Percentiles rank a stretch among this genome's conserved stretches.
These are phyloP conservation scores for Dioscorea cayenensis DNA, from an alignment of 116 monocot species.

Conservation along the genomic window DNA sequence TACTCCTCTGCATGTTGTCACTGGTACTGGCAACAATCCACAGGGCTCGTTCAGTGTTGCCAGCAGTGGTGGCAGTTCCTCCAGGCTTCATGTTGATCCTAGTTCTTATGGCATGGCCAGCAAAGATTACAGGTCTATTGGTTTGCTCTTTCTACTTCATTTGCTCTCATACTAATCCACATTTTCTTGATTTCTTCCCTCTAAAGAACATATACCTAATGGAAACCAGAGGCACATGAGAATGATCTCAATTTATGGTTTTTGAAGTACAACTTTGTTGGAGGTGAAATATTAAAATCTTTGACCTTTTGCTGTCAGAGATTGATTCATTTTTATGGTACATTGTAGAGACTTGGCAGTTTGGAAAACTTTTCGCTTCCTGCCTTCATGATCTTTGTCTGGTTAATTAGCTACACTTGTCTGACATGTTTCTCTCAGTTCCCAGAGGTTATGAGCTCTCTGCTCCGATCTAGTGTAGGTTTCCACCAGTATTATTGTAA, in stretches of 20 bases:
- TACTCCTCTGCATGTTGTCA: constrained; percentile 18
- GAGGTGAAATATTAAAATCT: neutral
- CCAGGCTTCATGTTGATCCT: constrained; percentile 44
- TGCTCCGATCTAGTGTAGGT: neutral
- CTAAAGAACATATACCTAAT: no score
- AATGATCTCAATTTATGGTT: neutral
- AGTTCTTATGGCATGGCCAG: constrained; percentile 28
- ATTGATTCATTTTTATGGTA: constrained; percentile 3
- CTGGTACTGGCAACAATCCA: constrained; percentile 4
- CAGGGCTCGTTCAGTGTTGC: neutral
- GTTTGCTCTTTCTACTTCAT: neutral
- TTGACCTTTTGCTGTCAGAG: neutral
- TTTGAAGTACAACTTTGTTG: neutral
- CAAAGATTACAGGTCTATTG: constrained; percentile 42
- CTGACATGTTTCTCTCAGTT: neutral
- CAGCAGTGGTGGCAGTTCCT: constrained; percentile 5
- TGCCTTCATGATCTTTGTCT: neutral
- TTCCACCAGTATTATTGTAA: neutral
- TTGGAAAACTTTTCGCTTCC: neutral
- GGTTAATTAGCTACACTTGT: neutral
- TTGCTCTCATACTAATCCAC: no score
- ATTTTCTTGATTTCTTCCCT: no score
- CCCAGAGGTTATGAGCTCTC: neutral
- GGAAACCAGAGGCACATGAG: neutral
- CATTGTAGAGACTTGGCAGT: neutral